Percentiles rank a stretch among this genome's conserved stretches.
Evolutionary conservation across 2,329 filamentous ascomycete species (phyloP).

Genomic region (Coniochaeta sp.): DNA sequence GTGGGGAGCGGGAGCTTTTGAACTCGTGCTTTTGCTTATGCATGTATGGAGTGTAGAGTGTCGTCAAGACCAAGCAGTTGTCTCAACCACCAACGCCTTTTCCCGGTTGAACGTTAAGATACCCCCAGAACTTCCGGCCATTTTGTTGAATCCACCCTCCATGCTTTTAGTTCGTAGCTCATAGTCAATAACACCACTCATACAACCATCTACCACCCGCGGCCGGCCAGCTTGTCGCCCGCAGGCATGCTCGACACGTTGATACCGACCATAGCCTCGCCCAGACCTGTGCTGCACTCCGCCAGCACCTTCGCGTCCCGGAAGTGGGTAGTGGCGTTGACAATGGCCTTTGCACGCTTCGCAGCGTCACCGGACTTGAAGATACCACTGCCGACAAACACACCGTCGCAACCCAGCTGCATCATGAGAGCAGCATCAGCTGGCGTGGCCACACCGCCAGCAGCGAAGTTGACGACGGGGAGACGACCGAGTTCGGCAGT

Average conservation of each 20-base stretch:
- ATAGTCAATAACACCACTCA: neutral
- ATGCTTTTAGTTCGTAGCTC: neutral
- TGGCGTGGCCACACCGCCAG: slow-evolving; percentile 97
- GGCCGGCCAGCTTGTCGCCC: slow-evolving; percentile 72
- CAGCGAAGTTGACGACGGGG: slow-evolving; percentile 96
- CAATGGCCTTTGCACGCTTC: slow-evolving; percentile 88
- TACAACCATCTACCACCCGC: slow-evolving; percentile 63
- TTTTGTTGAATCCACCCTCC: neutral
- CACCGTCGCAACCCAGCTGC: slow-evolving; percentile 96
- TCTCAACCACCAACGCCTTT: neutral
- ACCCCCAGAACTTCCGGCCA: neutral
- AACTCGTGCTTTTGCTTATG: neutral
- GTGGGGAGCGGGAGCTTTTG: neutral
- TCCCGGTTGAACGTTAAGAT: neutral
- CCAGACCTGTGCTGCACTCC: slow-evolving; percentile 78
- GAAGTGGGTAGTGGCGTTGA: slow-evolving; percentile 88
- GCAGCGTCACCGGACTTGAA: slow-evolving; percentile 93
- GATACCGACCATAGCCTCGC: slow-evolving; percentile 98
- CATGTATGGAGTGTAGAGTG: neutral
- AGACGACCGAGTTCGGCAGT: slow-evolving; percentile 81
- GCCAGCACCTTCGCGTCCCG: slow-evolving; percentile 79
- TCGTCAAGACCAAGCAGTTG: neutral
- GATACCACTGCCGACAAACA: slow-evolving; percentile 94
- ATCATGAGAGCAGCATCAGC: slow-evolving; percentile 96
- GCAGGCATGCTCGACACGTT: slow-evolving; percentile 74